Base-by-base conservation (phyloP, 768 basidiomycete species). In the Collybia sordida region DNA sequence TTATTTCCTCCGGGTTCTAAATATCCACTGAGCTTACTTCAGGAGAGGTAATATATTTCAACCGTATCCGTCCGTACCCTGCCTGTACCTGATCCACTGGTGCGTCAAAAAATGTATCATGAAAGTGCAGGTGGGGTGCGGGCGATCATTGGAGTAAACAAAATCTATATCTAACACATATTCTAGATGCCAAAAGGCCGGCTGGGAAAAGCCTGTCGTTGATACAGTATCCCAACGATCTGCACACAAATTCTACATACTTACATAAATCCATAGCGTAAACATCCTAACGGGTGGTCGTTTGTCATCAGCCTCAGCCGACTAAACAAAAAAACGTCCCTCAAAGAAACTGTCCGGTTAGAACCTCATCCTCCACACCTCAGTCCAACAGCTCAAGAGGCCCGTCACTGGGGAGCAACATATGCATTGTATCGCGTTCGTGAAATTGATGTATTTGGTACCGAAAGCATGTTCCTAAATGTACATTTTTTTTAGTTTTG, bases 381-480 rank as follows among this genome's bases (percentile, higher is more conserved):
- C 39, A 74, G 82, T 53, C 74, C 80, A 2, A 84, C 85, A n/a
- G 77, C 84, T 6, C 62, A 86, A 19, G 91, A 96, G 68, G 93
- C 93, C 23, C 88, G 86, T 47, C 94, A 97, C 62, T 94, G 90
- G 86, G 93, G 86, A 34, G 93, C 93, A 14, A 88, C 86, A 3
- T 93, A 90, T 59, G 89, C 90, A 35, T 69, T 96, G 46, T 90
- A 93, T 66, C 84, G 93, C 58, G 92, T 94, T 69, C 70, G 87
- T 84, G 45, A 48, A 22, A 50, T 34, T 54, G 36, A 45, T 58
- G 42, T 24, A 50, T 42, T 45, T 38, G 27, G 22, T 27, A 35
- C 9, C 44, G 38, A 28, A 53, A 47, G 42, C 60, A 42, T 27
- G 25, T 27, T 27, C 57, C 60, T 65, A 45, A 70, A 64, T 35